These are phyloP conservation scores for Cicer cuneatum DNA, from an alignment of 306 rosid species.

Conservation along the genomic window DNA sequence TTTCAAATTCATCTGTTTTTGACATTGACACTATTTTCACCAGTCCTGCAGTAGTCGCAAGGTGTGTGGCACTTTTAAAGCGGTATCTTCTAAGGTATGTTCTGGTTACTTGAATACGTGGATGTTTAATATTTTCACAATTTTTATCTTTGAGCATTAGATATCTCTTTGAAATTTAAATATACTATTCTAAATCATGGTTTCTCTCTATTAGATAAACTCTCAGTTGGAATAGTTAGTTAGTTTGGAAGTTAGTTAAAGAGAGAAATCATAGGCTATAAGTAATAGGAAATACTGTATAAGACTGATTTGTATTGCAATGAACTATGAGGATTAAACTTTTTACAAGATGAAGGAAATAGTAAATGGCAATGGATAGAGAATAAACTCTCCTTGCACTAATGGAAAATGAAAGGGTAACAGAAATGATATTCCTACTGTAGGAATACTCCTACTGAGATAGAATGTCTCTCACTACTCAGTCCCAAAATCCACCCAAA, in stretches of 20 bases:
- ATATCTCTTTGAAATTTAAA: slow-evolving; percentile 3
- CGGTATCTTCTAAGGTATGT: slow-evolving; percentile 92
- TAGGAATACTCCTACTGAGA: too few relatives aligned
- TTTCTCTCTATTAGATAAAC: slow-evolving; percentile 18
- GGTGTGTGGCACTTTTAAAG: slow-evolving; percentile 94
- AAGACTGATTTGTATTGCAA: too few relatives aligned
- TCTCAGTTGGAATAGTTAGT: slow-evolving; percentile 7
- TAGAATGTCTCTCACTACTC: too few relatives aligned
- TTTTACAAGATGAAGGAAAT: too few relatives aligned
- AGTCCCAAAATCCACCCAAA: too few relatives aligned
- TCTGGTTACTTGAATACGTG: slow-evolving; percentile 28
- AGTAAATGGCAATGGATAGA: too few relatives aligned
- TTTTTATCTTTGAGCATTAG: slow-evolving; percentile 36
- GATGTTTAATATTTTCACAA: slow-evolving; percentile 31
- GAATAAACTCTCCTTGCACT: too few relatives aligned
- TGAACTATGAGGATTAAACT: too few relatives aligned
- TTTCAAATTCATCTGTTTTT: slow-evolving; percentile 35
- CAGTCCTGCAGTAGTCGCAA: slow-evolving; percentile 98
- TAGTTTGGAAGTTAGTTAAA: neutral
- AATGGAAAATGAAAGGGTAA: too few relatives aligned
- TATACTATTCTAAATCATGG: neutral
- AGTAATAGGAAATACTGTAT: neutral
- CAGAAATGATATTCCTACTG: too few relatives aligned
- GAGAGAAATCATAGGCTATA: neutral
- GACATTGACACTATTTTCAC: slow-evolving; percentile 50